Percentiles rank a stretch among this genome's conserved stretches.
These are phyloP conservation scores for Alternaria longipes DNA, from an alignment of 2,329 filamentous ascomycete species.

Conservation along the genomic window DNA sequence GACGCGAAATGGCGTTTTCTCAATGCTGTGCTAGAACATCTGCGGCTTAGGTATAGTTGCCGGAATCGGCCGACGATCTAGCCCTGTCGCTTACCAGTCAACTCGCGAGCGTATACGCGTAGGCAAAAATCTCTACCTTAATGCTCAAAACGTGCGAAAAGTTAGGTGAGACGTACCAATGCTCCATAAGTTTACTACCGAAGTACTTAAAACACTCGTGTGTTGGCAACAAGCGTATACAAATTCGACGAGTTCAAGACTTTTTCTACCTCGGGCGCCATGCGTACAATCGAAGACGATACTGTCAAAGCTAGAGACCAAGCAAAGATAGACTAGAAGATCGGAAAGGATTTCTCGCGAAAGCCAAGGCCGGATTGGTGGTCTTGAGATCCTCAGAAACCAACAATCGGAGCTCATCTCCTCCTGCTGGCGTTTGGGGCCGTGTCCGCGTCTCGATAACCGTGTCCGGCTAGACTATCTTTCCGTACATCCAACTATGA, in stretches of 20 bases:
- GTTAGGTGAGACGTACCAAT: neutral
- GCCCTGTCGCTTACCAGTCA: constrained; percentile 20
- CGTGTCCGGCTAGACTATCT: neutral
- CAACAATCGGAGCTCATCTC: neutral
- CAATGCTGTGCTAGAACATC: constrained; percentile 18
- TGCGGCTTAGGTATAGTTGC: constrained; percentile 21
- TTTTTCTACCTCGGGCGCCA: neutral
- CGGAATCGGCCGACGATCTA: constrained; percentile 30
- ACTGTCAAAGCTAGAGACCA: neutral
- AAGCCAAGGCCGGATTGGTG: neutral
- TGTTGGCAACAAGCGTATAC: neutral
- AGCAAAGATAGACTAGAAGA: neutral
- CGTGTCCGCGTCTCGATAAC: neutral
- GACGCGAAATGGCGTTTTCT: constrained; percentile 21
- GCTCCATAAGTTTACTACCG: neutral
- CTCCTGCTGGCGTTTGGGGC: neutral
- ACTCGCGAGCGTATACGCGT: neutral
- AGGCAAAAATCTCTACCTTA: neutral
- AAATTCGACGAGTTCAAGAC: neutral
- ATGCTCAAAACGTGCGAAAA: neutral
- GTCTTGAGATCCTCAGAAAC: neutral
- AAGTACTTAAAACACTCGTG: too few species aligned
- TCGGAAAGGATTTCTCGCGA: neutral
- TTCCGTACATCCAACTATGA: neutral
- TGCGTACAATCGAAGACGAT: neutral